Conservation (phyloP, 1,284 basidiomycete species). For the Coniophora puteana region DNA sequence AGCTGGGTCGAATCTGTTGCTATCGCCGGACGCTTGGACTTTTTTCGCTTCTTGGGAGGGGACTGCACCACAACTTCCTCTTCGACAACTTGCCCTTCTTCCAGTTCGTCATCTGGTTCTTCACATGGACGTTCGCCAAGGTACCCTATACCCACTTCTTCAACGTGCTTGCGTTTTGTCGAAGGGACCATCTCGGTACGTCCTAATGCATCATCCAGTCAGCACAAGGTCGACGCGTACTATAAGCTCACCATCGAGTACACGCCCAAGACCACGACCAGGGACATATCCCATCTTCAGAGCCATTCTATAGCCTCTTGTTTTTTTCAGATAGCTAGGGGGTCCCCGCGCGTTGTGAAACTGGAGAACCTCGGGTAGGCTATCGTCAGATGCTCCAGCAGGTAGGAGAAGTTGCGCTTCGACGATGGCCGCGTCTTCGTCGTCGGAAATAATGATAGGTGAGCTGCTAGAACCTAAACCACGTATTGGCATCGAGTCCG, state of each 20-base stretch:
- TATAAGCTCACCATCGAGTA: slow-evolving; percentile 10
- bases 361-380: slow-evolving; percentile 1
- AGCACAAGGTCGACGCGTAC: slow-evolving; percentile 6
- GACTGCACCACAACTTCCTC: too few relatives aligned
- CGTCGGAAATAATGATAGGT: slow-evolving; percentile 40
- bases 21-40: too few relatives aligned
- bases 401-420: slow-evolving; percentile 6
- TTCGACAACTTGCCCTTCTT: too few relatives aligned
- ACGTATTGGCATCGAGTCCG: slow-evolving; percentile 7
- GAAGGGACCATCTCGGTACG: slow-evolving; percentile 8
- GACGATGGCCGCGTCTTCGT: slow-evolving; percentile 28
- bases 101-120: neutral
- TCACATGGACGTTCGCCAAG: slow-evolving; percentile 1
- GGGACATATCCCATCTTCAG: slow-evolving; percentile 11
- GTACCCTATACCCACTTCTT: slow-evolving; percentile 12
- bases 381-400: slow-evolving; percentile 2
- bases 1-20: too few relatives aligned
- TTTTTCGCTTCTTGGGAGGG: too few relatives aligned
- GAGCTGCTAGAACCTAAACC: slow-evolving; percentile 28
- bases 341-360: slow-evolving; percentile 1
- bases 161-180: slow-evolving; percentile 9
- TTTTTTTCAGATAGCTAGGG: neutral
- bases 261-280: slow-evolving; percentile 10
- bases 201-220: slow-evolving; percentile 5
- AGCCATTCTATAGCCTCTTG: slow-evolving; percentile 9